Percentiles rank a stretch among this genome's conserved stretches.
These are phyloP conservation scores for Mycena filopes DNA, from an alignment of 768 basidiomycete genomes.

Conservation along the genomic window DNA sequence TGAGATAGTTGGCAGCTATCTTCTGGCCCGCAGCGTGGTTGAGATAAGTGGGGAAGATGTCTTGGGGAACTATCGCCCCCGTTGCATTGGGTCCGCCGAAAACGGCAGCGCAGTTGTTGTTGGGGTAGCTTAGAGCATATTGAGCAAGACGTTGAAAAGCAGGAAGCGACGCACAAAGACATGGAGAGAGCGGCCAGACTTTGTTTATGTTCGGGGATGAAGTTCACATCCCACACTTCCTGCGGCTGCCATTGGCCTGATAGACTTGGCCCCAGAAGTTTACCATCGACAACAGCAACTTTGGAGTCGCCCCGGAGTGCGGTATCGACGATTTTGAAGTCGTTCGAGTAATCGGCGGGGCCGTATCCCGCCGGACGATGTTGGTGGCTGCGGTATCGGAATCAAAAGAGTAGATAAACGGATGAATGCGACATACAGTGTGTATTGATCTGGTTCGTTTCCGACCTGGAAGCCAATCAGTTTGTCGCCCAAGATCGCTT, in stretches of 20 bases:
- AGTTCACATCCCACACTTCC: slow-evolving; percentile 65
- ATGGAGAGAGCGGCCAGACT: slow-evolving; percentile 21
- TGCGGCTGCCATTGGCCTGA: slow-evolving; percentile 65
- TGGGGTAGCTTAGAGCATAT: slow-evolving; percentile 62
- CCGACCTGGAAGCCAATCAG: slow-evolving; percentile 78
- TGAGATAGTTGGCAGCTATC: slow-evolving; percentile 63
- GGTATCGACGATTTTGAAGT: slow-evolving; percentile 60
- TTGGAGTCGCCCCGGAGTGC: slow-evolving; percentile 54
- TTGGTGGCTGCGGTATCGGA: background rate
- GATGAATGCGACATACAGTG: slow-evolving; percentile 38
- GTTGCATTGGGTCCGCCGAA: slow-evolving; percentile 46
- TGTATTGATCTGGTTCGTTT: slow-evolving; percentile 74
- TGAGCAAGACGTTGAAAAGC: slow-evolving; percentile 37
- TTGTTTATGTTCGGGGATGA: slow-evolving; percentile 42
- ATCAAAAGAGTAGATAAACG: too few relatives aligned
- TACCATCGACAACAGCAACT: slow-evolving; percentile 45
- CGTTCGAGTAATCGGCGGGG: slow-evolving; percentile 59
- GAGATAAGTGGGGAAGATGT: slow-evolving; percentile 67
- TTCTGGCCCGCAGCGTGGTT: slow-evolving; percentile 64
- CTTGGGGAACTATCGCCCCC: slow-evolving; percentile 53
- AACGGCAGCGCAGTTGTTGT: slow-evolving; percentile 70
- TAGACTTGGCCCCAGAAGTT: slow-evolving; percentile 69
- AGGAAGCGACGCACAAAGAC: slow-evolving; percentile 29
- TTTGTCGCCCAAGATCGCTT: slow-evolving; percentile 73
- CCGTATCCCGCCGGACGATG: slow-evolving; percentile 54